Evolutionary conservation across 2,329 filamentous ascomycete species (phyloP).

Genomic region (Diaporthe caulivora): DNA sequence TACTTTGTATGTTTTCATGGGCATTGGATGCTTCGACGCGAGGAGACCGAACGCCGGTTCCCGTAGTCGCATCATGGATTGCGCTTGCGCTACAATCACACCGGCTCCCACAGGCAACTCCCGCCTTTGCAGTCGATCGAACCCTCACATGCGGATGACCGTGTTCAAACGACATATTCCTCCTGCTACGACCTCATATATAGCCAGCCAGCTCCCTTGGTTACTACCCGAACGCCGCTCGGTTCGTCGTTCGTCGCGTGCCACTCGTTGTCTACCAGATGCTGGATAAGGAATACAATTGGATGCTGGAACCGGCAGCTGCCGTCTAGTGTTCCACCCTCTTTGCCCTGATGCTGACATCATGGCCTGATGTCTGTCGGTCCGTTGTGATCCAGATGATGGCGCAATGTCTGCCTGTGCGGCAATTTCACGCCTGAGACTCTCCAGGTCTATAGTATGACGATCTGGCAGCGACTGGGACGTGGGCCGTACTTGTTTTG

Average conservation of each 20-base stretch:
- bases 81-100: background rate
- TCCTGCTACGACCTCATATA: conserved; percentile 17
- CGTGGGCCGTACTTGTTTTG: conserved; percentile 2
- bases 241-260: conserved; percentile 13
- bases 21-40: background rate
- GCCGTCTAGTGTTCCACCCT: background rate
- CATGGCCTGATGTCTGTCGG: background rate
- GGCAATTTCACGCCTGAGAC: background rate
- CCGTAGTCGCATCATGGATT: background rate
- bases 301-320: background rate
- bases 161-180: background rate
- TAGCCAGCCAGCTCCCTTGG: background rate
- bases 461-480: conserved; percentile 1
- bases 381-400: background rate
- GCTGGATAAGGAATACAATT: conserved; percentile 15
- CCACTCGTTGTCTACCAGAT: conserved; percentile 28
- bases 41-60: background rate
- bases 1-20: background rate
- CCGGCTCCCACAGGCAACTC: conserved; percentile 1
- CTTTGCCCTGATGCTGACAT: background rate
- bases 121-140: background rate
- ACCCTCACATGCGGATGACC: background rate
- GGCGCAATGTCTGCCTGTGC: background rate
- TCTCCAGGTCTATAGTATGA: background rate
- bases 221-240: background rate